These are phyloP conservation scores for Elongisporangium senticosum DNA, from an alignment of 352 stramenopile species.

Conservation along the genomic window DNA sequence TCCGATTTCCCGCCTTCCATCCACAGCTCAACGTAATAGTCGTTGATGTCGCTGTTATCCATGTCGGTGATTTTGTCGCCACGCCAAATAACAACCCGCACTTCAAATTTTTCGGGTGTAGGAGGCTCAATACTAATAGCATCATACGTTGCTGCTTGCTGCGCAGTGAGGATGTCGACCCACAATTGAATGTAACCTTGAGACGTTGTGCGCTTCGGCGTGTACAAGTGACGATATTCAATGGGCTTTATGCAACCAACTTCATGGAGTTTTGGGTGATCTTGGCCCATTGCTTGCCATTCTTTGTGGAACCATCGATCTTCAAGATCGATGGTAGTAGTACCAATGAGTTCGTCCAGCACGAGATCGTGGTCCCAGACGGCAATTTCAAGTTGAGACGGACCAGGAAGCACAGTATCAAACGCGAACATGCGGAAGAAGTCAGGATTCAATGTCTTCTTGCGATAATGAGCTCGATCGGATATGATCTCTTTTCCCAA, in stretches of 20 bases:
- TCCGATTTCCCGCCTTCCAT: conserved; percentile 64
- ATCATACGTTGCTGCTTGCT: conserved; percentile 57
- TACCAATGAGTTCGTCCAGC: conserved; percentile 85
- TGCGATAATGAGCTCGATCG: conserved; percentile 55
- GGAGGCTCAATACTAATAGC: conserved; percentile 68
- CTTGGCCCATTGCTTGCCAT: conserved; percentile 62
- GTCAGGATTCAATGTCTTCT: conserved; percentile 74
- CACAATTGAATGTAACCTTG: conserved; percentile 78
- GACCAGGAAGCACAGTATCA: conserved; percentile 59
- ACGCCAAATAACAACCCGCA: conserved; percentile 88
- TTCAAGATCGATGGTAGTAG: conserved; percentile 90
- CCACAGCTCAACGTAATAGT: conserved; percentile 91
- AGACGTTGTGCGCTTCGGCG: conserved; percentile 51
- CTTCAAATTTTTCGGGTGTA: conserved; percentile 67
- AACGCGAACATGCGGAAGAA: conserved; percentile 73
- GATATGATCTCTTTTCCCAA: conserved; percentile 68
- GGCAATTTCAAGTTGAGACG: conserved; percentile 71
- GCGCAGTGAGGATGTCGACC: conserved; percentile 86
- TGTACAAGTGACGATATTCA: conserved; percentile 85
- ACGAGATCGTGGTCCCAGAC: conserved; percentile 81
- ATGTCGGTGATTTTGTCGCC: conserved; percentile 78
- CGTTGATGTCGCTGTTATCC: conserved; percentile 77
- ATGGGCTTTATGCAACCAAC: conserved; percentile 69
- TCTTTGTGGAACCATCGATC: conserved; percentile 90
- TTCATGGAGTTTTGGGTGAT: conserved; percentile 14